Evolutionary conservation across 148 eudicot species (phyloP), one percentile per base, ranked within the genome.

Genomic region (Heliosperma pusillum): DNA sequence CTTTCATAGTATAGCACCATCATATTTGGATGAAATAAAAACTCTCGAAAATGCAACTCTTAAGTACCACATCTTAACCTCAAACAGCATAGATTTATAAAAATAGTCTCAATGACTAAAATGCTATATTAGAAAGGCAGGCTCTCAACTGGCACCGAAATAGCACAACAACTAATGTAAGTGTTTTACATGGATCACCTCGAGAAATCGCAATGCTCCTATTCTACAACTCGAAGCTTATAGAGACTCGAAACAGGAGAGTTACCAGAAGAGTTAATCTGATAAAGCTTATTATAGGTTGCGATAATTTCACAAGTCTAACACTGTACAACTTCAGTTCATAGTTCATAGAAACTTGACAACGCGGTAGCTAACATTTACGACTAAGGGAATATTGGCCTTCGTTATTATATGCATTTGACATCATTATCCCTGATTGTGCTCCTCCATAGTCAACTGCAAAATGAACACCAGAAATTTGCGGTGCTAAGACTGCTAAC

Each of bases 391-490:
- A 70, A 72, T 66, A 68, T 27, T 68, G 74, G 67, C 33, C 53
- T 55, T 53, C 63, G 26, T 56, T 44, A 42, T 67, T 44, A 53
- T 67, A 59, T 22, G 70, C 63, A 66, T 63, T 72, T 67, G 58
- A 40, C 57, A 26, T 40, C 58, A 25, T 72, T 58, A 52, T 72
- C 42, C 57, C 50, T 13, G 58, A 53, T 72, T 68, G 77, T 58
- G 53, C 62, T 60, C 70, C 33, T 52, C 56, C 74, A 76, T 72
- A 12, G 80, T 72, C 64, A 81, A 53, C 83, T 81, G 80, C 80
- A 50, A 21, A 59, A 53, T 50, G 55, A 15, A 50, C 55, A 50
- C 17, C 6, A 56, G 57, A 21, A 9, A 44, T 30, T 20, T 20
- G 53, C 9, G 20, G 27, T 65, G 22, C 1, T 7, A 12, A 10